phyloP scores from a whole-genome alignment of 1,139 yeast species.

The Geotrichum macrosporum region DNA sequence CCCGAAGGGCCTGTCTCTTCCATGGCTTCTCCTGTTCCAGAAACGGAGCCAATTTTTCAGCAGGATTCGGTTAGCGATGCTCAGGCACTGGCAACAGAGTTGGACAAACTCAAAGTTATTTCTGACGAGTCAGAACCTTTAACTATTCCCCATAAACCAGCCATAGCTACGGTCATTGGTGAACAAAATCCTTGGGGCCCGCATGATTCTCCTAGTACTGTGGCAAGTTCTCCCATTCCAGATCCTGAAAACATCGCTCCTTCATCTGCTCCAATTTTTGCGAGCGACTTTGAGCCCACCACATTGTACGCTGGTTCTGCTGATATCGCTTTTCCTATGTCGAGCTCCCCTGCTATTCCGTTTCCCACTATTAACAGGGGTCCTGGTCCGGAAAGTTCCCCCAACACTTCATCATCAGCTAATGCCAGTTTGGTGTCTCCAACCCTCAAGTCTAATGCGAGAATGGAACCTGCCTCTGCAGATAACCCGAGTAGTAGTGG shows the following conservation, averaged over 20 bases:
- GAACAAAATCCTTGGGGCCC: constrained; percentile 1
- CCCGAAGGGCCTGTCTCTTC: constrained; percentile 17
- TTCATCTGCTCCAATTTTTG: constrained; percentile 12
- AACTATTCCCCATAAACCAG: neutral
- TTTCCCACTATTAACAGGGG: constrained; percentile 12
- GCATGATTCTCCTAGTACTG: neutral
- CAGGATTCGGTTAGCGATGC: neutral
- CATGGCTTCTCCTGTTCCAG: constrained; percentile 8
- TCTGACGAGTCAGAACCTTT: neutral
- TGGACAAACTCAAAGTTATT: neutral
- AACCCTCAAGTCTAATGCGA: neutral
- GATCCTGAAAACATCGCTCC: constrained; percentile 1
- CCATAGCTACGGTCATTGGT: constrained; percentile 4
- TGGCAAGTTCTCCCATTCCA: neutral
- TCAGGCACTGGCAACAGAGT: neutral
- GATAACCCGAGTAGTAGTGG: neutral
- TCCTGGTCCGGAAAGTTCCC: neutral
- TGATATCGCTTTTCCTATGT: neutral
- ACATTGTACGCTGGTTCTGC: constrained; percentile 1
- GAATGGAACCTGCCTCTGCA: neutral
- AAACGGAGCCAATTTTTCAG: constrained; percentile 2
- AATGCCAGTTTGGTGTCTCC: too few species aligned
- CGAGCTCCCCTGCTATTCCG: constrained; percentile 11
- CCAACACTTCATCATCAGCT: too few species aligned
- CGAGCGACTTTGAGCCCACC: constrained; percentile 9